These are phyloP conservation scores for Entelexis paramagnoliae DNA, from an alignment of 1,139 yeast genomes.

Conservation along the genomic window DNA sequence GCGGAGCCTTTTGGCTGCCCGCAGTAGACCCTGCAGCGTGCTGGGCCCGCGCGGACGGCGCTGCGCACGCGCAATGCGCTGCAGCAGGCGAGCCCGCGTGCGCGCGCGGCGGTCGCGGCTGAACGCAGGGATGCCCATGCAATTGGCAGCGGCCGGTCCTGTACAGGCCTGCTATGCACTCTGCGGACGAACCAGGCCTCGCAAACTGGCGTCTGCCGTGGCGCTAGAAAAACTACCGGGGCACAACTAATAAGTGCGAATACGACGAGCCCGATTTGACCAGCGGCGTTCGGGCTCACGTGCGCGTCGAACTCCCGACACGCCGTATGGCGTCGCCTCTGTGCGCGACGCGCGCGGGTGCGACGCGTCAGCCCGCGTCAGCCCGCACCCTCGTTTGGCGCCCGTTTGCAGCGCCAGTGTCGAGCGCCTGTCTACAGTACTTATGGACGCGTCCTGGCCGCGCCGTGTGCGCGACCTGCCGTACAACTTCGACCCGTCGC, in stretches of 20 bases:
- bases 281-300: neutral
- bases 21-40: slow-evolving; percentile 1
- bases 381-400: neutral
- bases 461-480: slow-evolving; percentile 11
- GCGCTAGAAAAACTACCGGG: too few species aligned
- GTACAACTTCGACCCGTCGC: slow-evolving; percentile 16
- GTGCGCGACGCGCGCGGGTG: neutral
- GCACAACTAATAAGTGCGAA: too few species aligned
- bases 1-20: neutral
- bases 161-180: neutral
- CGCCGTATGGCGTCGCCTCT: neutral
- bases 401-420: neutral
- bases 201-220: neutral
- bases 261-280: neutral
- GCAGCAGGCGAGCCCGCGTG: slow-evolving; percentile 9
- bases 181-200: neutral
- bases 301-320: neutral
- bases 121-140: slow-evolving; percentile 6
- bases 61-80: slow-evolving; percentile 10
- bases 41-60: neutral
- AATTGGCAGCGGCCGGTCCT: neutral
- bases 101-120: neutral
- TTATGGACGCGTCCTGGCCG: slow-evolving; percentile 2
- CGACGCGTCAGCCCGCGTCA: too few species aligned
- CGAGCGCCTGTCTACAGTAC: neutral